These are phyloP conservation scores for Candida manassasensis DNA, from an alignment of 805 yeast species.

Conservation along the genomic window DNA sequence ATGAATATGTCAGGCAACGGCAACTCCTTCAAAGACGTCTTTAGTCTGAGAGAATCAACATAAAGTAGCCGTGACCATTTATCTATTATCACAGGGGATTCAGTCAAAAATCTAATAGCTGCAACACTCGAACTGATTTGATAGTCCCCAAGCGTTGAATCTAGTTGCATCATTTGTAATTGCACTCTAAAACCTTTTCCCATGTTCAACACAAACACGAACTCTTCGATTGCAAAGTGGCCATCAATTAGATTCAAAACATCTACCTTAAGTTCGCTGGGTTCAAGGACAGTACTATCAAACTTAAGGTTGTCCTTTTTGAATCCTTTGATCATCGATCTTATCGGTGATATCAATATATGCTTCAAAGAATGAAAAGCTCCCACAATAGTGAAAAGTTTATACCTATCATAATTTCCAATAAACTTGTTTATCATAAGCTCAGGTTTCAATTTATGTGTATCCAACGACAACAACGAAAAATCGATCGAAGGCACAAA, in stretches of 20 bases:
- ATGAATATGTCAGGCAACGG: neutral
- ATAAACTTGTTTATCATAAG: constrained; percentile 14
- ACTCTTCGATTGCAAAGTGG: constrained; percentile 14
- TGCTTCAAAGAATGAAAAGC: constrained; percentile 27
- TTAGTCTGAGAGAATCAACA: constrained; percentile 26
- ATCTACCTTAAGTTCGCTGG: neutral
- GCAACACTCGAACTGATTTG: constrained; percentile 11
- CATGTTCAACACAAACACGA: constrained; percentile 29
- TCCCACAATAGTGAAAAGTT: constrained; percentile 30
- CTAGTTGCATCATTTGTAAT: constrained; percentile 30
- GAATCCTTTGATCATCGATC: constrained; percentile 18
- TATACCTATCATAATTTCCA: constrained; percentile 24
- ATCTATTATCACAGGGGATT: constrained; percentile 44
- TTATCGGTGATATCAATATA: constrained; percentile 26
- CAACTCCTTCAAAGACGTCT: constrained; percentile 6
- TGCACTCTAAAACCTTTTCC: constrained; percentile 48
- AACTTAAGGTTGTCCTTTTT: constrained; percentile 16
- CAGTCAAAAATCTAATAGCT: constrained; percentile 43
- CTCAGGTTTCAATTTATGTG: constrained; percentile 11
- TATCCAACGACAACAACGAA: constrained; percentile 10
- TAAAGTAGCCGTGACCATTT: constrained; percentile 48
- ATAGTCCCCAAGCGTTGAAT: constrained; percentile 5
- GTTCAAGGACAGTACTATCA: neutral
- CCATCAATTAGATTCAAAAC: constrained; percentile 1
- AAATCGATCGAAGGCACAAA: constrained; percentile 18